These are phyloP conservation scores for Marasmius fiardii DNA, from an alignment of 1,284 basidiomycete species.

Conservation along the genomic window DNA sequence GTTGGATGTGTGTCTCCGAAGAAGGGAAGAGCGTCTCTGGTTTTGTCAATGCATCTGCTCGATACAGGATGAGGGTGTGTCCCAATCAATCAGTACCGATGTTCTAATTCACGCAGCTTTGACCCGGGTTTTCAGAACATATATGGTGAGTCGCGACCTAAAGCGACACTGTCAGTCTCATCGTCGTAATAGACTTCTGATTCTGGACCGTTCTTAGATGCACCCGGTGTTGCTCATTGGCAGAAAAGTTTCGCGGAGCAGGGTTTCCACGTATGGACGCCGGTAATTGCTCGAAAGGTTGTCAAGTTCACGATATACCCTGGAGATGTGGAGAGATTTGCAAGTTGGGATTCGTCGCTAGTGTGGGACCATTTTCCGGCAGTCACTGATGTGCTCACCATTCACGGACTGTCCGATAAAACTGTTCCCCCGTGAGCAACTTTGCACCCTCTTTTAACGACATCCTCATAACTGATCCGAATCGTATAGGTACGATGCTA, in stretches of 20 bases:
- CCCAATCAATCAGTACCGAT: background rate
- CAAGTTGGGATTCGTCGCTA: slow-evolving; percentile 57
- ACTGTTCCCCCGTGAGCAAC: slow-evolving; percentile 62
- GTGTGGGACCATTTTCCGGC: slow-evolving; percentile 65
- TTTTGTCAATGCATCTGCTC: slow-evolving; percentile 68
- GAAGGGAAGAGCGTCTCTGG: slow-evolving; percentile 51
- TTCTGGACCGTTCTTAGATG: too few relatives aligned
- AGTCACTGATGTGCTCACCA: slow-evolving; percentile 56
- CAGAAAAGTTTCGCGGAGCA: slow-evolving; percentile 45
- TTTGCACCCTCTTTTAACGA: background rate
- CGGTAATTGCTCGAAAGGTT: slow-evolving; percentile 57
- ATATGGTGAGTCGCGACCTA: background rate
- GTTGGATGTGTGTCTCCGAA: slow-evolving; percentile 62
- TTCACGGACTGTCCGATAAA: slow-evolving; percentile 65
- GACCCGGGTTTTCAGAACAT: background rate
- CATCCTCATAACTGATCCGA: background rate
- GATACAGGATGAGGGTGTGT: slow-evolving; percentile 73
- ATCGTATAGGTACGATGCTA: slow-evolving; percentile 59
- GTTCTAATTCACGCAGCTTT: background rate
- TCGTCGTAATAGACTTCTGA: too few relatives aligned
- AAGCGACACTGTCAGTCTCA: too few relatives aligned
- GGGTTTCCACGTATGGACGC: slow-evolving; percentile 57
- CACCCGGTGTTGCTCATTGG: slow-evolving; percentile 26
- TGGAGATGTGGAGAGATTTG: slow-evolving; percentile 56
- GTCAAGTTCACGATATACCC: slow-evolving; percentile 50